phyloP scores from a whole-genome alignment of 108 stramenopile species.

The Schizochytrium sp. region DNA sequence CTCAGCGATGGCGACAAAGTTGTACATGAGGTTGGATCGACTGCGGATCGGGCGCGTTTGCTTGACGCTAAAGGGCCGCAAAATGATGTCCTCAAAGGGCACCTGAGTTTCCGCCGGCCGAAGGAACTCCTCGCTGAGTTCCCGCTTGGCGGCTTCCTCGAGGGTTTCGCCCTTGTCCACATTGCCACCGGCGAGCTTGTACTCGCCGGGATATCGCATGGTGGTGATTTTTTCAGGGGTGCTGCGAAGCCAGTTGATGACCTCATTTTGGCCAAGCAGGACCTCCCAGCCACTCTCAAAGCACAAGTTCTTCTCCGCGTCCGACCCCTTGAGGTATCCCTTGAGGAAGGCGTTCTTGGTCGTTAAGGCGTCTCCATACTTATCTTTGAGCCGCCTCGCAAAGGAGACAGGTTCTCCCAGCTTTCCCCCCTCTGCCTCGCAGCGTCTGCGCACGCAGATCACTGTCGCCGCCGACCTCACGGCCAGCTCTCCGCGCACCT shows the following conservation, averaged over 20 bases:
- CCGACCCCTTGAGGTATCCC: neutral
- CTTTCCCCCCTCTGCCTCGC: neutral
- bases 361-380: neutral
- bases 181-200: conserved; percentile 26
- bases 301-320: neutral
- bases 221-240: neutral
- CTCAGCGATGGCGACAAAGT: neutral
- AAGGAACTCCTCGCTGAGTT: conserved; percentile 29
- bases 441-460: neutral
- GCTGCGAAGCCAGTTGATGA: conserved; percentile 12
- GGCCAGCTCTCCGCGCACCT: conserved; percentile 16
- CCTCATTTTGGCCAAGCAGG: neutral
- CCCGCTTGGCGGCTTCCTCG: conserved; percentile 31
- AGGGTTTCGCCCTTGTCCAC: conserved; percentile 32
- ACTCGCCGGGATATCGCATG: conserved; percentile 4
- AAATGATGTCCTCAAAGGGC: neutral
- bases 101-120: conserved; percentile 4
- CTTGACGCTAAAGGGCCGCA: neutral
- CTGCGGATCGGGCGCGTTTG: neutral
- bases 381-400: neutral
- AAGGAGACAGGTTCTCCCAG: neutral
- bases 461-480: neutral
- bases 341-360: neutral
- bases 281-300: conserved; percentile 5
- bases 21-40: conserved; percentile 10